A percentile compares a stretch with the other conserved stretches of the same genome.
Evolutionary conservation across 176 grass and related monocot species (phyloP).

Genomic region (Phoenix dactylifera): DNA sequence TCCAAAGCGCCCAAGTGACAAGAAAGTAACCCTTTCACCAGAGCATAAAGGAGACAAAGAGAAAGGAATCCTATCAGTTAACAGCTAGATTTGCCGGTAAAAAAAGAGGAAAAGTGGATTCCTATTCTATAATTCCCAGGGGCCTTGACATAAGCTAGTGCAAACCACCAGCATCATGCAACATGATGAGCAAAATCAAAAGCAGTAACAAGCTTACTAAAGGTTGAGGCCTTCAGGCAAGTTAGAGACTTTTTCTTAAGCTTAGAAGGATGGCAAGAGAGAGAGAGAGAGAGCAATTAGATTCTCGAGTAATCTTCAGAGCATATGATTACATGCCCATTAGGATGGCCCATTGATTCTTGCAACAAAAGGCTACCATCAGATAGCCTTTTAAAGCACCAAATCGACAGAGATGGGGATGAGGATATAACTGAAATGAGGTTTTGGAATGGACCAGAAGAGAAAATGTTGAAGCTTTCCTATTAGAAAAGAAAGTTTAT

Average conservation of each 20-base stretch:
- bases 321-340: too few relatives aligned
- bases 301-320: too few relatives aligned
- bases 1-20: slow-evolving; percentile 27
- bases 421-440: slow-evolving; percentile 38
- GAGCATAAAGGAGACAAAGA: slow-evolving; percentile 43
- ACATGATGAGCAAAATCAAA: too few relatives aligned
- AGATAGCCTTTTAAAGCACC: too few relatives aligned
- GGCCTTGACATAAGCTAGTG: too few relatives aligned
- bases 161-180: too few relatives aligned
- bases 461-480: slow-evolving; percentile 34
- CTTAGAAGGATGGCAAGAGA: too few relatives aligned
- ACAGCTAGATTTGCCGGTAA: neutral
- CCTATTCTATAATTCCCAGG: neutral
- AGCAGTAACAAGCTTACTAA: too few relatives aligned
- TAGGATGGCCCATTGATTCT: slow-evolving; percentile 2
- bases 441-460: slow-evolving; percentile 38
- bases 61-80: slow-evolving; percentile 45
- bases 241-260: too few relatives aligned
- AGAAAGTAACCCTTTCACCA: slow-evolving; percentile 63
- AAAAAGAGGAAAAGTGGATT: neutral
- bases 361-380: slow-evolving; percentile 11
- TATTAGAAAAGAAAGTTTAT: neutral
- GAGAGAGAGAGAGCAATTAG: too few relatives aligned
- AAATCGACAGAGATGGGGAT: too few relatives aligned
- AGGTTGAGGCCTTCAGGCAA: too few relatives aligned